Base-by-base conservation (phyloP, 805 yeast genomes). In the Starmerella roubikii region DNA sequence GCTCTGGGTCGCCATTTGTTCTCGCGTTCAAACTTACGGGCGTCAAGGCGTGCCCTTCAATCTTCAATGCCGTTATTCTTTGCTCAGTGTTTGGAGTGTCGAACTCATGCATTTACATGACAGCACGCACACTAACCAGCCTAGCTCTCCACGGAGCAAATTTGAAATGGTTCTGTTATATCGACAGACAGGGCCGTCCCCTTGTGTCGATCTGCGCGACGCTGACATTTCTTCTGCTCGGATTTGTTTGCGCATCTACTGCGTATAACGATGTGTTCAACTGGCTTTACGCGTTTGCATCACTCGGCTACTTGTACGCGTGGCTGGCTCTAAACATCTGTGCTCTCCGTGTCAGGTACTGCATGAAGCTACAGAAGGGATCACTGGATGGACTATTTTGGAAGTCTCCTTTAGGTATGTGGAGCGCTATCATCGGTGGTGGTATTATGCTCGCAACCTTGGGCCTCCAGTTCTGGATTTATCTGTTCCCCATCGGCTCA, bases 1-100 rank as follows among this genome's bases (percentile, higher is more conserved):
- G 54, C 3, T 69, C 78, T 31, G 84, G 88, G n/a, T 78, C 88
- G 10, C 93, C 93, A 29, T 81, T 80, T 52, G 91, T 81, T 36
- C 76, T 80, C 54, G 93, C 91, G 36, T 76, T 82, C 51, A 71
- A 70, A 45, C 72, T 71, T 48, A 79, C 83, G n/a, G 57, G 65
- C 17, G 78, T 80, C 45, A 50, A 54, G 12, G 85, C 72, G 1
- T 62, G 82, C 42, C 84, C 83, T 31, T 79, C 76, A 49, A 68
- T 83, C 34, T 65, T 83, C 52, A 83, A 83, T 55, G 86, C 77
- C 2, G 74, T 81, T 57, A 77, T 83, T 47, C 58, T 83, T 53
- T 58, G 79, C 25, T 78, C 80, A 48, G 83, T 81, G 41, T 69
- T 80, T 55, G 77, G 86, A 6, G 91, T 77, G 18, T 84, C 81